Conservation (phyloP, 208 protist species). For the Naegleria lovaniensis region DNA sequence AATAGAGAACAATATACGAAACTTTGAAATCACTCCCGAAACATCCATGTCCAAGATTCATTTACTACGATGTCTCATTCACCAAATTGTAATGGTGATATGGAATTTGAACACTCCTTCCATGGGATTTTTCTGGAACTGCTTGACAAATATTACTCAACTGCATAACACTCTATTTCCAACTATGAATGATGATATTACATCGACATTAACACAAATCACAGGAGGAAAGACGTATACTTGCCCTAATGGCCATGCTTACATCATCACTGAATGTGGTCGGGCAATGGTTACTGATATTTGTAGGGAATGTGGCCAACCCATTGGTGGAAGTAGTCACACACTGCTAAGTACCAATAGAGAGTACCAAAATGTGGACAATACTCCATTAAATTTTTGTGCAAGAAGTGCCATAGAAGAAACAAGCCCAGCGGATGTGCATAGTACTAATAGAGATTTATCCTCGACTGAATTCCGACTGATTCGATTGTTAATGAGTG, state of each 20-base stretch:
- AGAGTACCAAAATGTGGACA: not conserved
- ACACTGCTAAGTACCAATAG: not conserved
- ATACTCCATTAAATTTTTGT: not conserved
- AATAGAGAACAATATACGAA: not conserved
- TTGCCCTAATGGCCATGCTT: constrained; percentile 4
- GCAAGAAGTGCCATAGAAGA: not conserved
- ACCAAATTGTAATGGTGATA: not conserved
- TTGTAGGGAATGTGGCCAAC: not conserved
- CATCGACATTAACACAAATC: not conserved
- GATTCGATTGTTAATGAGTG: not conserved
- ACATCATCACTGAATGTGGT: constrained; percentile 1
- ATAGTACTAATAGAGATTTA: not conserved
- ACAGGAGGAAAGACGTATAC: not conserved
- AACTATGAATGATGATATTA: not conserved
- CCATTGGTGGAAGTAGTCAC: not conserved
- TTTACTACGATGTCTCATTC: not conserved
- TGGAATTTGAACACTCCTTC: not conserved
- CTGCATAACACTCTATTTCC: not conserved
- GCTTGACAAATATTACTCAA: not conserved
- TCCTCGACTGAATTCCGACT: not conserved
- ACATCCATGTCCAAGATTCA: not conserved
- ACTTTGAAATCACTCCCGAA: not conserved
- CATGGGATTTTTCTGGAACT: not conserved
- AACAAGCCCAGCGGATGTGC: not conserved
- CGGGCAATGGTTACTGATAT: not conserved